Percentiles rank a stretch among this genome's conserved stretches.
Conservation (phyloP, 768 basidiomycete species). For the Trametes elegans region DNA sequence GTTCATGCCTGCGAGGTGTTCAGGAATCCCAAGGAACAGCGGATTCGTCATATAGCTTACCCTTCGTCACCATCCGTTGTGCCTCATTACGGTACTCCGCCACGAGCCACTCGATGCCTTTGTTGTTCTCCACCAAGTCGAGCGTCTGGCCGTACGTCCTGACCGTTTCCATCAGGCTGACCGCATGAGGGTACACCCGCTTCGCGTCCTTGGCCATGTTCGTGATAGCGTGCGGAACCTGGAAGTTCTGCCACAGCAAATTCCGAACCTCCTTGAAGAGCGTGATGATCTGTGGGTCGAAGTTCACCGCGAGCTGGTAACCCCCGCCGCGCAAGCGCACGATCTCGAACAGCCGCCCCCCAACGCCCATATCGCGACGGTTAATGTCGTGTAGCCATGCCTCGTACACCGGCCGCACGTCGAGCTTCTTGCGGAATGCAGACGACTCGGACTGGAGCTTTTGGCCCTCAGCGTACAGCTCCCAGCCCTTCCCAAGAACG, state of each 20-base stretch:
- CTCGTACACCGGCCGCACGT: slow-evolving; percentile 90
- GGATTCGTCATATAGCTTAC: slow-evolving; percentile 39
- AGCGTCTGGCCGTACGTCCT: slow-evolving; percentile 95
- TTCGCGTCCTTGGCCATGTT: slow-evolving; percentile 99
- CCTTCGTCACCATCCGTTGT: slow-evolving; percentile 89
- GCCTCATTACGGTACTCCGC: slow-evolving; percentile 93
- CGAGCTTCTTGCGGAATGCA: slow-evolving; percentile 94
- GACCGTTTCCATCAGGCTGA: slow-evolving; percentile 98
- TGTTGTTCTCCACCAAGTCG: slow-evolving; percentile 86
- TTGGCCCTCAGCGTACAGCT: slow-evolving; percentile 98
- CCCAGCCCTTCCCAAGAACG: slow-evolving; percentile 97
- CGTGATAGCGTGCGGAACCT: slow-evolving; percentile 90
- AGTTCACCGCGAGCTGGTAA: slow-evolving; percentile 92
- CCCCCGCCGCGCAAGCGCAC: slow-evolving; percentile 68
- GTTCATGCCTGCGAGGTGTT: slow-evolving; percentile 67
- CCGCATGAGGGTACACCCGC: slow-evolving; percentile 96
- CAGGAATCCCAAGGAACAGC: neutral
- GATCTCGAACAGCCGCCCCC: slow-evolving; percentile 92
- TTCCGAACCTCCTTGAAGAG: slow-evolving; percentile 98
- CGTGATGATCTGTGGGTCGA: slow-evolving; percentile 97
- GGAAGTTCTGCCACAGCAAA: slow-evolving; percentile 92
- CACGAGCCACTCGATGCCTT: slow-evolving; percentile 90
- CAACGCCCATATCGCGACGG: slow-evolving; percentile 87
- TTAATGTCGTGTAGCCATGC: slow-evolving; percentile 98
- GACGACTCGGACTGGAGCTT: slow-evolving; percentile 89